Evolutionary conservation across 1,284 basidiomycete species (phyloP), one percentile per base, ranked within the genome.

Genomic region (Tylopilus sp.): DNA sequence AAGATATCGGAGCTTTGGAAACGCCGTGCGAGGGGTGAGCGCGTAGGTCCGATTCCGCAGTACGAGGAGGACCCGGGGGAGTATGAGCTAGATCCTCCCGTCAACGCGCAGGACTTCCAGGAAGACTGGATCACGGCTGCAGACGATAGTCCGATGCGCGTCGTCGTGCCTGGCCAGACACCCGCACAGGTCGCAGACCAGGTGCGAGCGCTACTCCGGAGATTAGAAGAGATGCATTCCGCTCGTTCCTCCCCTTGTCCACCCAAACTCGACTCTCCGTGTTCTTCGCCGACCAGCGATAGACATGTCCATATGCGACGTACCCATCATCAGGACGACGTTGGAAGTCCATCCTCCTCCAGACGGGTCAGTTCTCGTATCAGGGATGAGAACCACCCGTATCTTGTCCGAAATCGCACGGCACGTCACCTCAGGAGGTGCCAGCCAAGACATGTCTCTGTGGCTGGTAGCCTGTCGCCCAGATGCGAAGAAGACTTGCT

Each of bases 161-260:
- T 71, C 28, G 57, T 76, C 21, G 70, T 74, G 2, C 72, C 72
- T 31, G 72, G 70, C 4, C 67, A 73, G 51, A 59, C 61, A 3
- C 24, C 58, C 0, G 58, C 56, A 36, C 48, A 65, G 42, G 52
- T 74, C 11, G 57, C 54, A 2, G 50, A 57, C 26, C 47, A 65
- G 28, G 55, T 62, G 2, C 55, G 58, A 26, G 59, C 57, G 28
- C 54, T 64, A 30, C 30, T 70, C 2, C 20, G 35, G 39, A 54
- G 42, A n/a, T 26, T 65, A 3, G 61, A 51, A 26, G 59, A 54
- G 26, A 54, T 65, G 20, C 49, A n/a, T 36, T 38, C 52, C 18
- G 11, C 18, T 21, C 24, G 34, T n/a, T 17, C 35, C 18, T 24
- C 58, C 3, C 7, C 40, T n/a, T 28, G 24, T 11, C 5, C 36